Conservation (phyloP, 495 filamentous ascomycete genomes). For the Neurospora sp. region DNA sequence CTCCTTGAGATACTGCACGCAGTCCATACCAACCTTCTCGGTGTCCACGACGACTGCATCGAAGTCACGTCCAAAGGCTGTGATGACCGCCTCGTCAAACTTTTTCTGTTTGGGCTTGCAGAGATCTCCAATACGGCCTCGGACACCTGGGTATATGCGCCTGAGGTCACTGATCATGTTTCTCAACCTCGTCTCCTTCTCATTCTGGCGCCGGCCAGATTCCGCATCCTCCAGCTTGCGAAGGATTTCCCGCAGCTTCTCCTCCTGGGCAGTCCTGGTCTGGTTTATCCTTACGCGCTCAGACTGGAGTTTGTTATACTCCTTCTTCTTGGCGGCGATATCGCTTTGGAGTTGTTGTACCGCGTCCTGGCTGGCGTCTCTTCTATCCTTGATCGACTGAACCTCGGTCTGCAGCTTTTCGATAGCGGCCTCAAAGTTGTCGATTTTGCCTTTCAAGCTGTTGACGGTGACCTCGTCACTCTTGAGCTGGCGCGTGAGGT, state of each 20-base stretch:
- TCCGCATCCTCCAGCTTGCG: slow-evolving; percentile 73
- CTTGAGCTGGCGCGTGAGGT: slow-evolving; percentile 71
- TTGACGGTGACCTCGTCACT: slow-evolving; percentile 83
- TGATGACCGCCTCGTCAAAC: slow-evolving; percentile 84
- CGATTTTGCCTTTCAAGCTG: slow-evolving; percentile 77
- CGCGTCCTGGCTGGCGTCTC: slow-evolving; percentile 43
- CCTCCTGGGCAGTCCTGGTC: slow-evolving; percentile 76
- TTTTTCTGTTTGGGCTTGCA: slow-evolving; percentile 96
- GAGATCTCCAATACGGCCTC: slow-evolving; percentile 79
- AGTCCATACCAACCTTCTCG: slow-evolving; percentile 87
- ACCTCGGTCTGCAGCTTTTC: slow-evolving; percentile 66
- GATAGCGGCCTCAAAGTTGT: slow-evolving; percentile 60
- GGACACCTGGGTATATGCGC: slow-evolving; percentile 84
- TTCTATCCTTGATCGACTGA: slow-evolving; percentile 56
- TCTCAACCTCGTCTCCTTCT: slow-evolving; percentile 64
- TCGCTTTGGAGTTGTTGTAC: slow-evolving; percentile 61
- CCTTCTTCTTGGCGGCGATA: slow-evolving; percentile 83
- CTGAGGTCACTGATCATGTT: slow-evolving; percentile 78
- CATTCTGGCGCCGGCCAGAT: slow-evolving; percentile 70
- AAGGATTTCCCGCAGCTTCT: slow-evolving; percentile 74
- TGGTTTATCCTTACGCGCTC: slow-evolving; percentile 72
- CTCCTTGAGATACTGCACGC: slow-evolving; percentile 87
- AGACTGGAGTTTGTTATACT: slow-evolving; percentile 72
- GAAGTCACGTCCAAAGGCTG: slow-evolving; percentile 83
- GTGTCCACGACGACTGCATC: slow-evolving; percentile 95